Conservation (phyloP, 495 filamentous ascomycete genomes). For the Podospora australis region DNA sequence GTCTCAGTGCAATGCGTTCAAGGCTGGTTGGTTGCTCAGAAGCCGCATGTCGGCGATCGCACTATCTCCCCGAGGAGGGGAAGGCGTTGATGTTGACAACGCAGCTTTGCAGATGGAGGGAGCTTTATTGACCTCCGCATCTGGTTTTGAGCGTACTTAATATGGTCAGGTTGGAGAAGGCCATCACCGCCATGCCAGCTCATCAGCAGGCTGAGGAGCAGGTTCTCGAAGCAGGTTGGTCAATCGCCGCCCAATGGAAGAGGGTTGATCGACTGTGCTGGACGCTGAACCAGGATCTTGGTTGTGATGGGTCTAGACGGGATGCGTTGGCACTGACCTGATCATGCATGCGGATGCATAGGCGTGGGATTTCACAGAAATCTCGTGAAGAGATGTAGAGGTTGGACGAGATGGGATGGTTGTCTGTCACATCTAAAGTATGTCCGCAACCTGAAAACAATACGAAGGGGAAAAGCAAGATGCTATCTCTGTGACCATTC, state of each 20-base stretch:
- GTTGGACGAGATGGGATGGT: not conserved
- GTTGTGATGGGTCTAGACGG: slow-evolving; percentile 3
- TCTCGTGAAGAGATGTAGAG: not conserved
- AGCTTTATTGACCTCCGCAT: too few relatives aligned
- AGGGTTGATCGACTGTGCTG: too few relatives aligned
- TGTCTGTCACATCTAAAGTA: too few relatives aligned
- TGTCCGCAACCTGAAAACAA: too few relatives aligned
- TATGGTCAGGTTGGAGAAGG: not conserved
- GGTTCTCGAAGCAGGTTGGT: slow-evolving; percentile 7
- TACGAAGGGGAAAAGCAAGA: too few relatives aligned
- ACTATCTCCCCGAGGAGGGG: slow-evolving; percentile 1
- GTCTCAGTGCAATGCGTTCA: slow-evolving; percentile 12
- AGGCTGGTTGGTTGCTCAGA: slow-evolving; percentile 9
- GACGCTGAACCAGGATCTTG: slow-evolving; percentile 1
- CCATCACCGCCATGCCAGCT: slow-evolving; percentile 13
- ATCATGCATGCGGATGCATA: slow-evolving; percentile 2
- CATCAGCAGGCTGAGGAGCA: not conserved
- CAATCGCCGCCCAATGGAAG: slow-evolving; percentile 11
- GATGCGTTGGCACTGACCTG: slow-evolving; percentile 19
- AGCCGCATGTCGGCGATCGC: slow-evolving; percentile 7
- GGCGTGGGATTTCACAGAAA: not conserved
- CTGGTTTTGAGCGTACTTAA: too few relatives aligned
- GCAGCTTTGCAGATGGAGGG: slow-evolving; percentile 1
- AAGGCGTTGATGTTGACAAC: slow-evolving; percentile 12
- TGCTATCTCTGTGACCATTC: too few relatives aligned